phyloP scores from a whole-genome alignment of 2,329 filamentous ascomycete genomes.

The Ascochyta pisi region DNA sequence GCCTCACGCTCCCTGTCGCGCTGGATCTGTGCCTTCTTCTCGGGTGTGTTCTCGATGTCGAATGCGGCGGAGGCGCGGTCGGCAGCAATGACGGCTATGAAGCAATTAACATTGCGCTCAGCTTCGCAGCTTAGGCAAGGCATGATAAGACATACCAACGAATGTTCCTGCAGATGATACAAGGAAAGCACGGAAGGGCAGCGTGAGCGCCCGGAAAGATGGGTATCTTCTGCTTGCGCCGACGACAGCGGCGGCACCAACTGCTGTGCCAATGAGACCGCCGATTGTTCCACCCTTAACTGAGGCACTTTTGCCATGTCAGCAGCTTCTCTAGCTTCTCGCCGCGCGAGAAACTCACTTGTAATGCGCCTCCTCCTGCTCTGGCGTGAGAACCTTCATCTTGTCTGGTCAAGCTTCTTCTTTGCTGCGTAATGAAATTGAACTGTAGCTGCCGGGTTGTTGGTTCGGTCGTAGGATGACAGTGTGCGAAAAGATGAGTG shows the following conservation, averaged over 20 bases:
- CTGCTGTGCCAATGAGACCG: constrained; percentile 69
- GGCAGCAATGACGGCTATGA: constrained; percentile 75
- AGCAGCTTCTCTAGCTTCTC: constrained; percentile 11
- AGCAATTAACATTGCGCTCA: background rate
- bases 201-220: constrained; percentile 79
- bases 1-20: constrained; percentile 45
- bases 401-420: constrained; percentile 17
- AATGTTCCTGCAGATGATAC: constrained; percentile 84
- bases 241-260: constrained; percentile 73
- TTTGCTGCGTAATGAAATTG: background rate
- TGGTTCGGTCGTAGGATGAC: background rate
- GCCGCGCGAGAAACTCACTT: constrained; percentile 52
- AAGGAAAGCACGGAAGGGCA: constrained; percentile 92
- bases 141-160: constrained; percentile 58
- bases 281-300: constrained; percentile 81
- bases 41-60: constrained; percentile 73
- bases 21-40: constrained; percentile 41
- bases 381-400: constrained; percentile 96
- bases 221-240: constrained; percentile 73
- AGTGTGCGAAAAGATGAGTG: background rate
- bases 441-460: background rate
- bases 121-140: background rate
- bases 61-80: constrained; percentile 75
- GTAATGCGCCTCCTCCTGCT: constrained; percentile 91
- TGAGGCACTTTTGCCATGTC: constrained; percentile 62